Evolutionary conservation across 306 rosid species (phyloP).

Genomic region (Cucurbita moschata): DNA sequence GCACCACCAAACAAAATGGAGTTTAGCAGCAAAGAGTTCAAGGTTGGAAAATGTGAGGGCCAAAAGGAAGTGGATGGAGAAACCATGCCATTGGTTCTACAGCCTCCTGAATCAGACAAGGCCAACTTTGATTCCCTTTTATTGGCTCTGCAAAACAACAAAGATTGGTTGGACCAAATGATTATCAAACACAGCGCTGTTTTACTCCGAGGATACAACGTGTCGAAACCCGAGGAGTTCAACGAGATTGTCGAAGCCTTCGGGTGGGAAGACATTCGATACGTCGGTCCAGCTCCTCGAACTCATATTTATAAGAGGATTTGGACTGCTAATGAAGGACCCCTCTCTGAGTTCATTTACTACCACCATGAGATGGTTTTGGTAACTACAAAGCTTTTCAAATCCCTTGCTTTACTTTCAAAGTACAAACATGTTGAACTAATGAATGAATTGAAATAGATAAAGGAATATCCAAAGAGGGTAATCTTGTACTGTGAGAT

Average conservation of each 20-base stretch:
- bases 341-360: constrained; percentile 70
- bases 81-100: constrained; percentile 49
- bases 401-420: neutral
- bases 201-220: constrained; percentile 52
- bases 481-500: constrained; percentile 57
- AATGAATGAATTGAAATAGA: constrained; percentile 11
- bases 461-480: constrained; percentile 50
- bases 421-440: neutral
- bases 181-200: constrained; percentile 58
- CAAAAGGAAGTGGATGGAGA: constrained; percentile 66
- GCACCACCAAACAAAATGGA: constrained; percentile 24
- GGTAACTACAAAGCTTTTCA: constrained; percentile 27
- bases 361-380: constrained; percentile 91
- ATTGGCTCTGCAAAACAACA: constrained; percentile 25
- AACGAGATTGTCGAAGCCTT: constrained; percentile 46
- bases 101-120: constrained; percentile 28
- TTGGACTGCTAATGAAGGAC: constrained; percentile 92
- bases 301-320: constrained; percentile 60
- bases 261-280: constrained; percentile 66
- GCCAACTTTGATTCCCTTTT: constrained; percentile 31
- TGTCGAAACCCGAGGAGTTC: constrained; percentile 42
- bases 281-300: constrained; percentile 77
- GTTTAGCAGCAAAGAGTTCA: constrained; percentile 37
- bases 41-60: constrained; percentile 59
- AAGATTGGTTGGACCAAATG: constrained; percentile 64